phyloP scores from a whole-genome alignment of 768 basidiomycete species.

The Zangia roseola region DNA sequence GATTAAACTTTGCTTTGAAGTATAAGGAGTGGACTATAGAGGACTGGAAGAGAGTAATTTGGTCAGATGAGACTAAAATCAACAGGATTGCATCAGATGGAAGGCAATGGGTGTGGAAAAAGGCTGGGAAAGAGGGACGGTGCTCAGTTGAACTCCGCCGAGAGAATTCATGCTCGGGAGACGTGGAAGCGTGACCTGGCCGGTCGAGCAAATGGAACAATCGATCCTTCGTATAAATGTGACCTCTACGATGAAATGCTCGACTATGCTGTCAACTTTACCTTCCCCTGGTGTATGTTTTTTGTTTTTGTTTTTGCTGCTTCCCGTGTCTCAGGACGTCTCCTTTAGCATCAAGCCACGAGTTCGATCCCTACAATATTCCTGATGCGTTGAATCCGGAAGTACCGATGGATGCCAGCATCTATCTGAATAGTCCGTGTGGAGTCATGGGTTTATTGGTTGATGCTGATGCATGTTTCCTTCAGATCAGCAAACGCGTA shows the following conservation, averaged over 20 bases:
- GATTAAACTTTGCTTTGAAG: too few relatives aligned
- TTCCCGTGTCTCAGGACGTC: too few relatives aligned
- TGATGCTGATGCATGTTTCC: constrained; percentile 26
- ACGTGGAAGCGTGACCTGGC: constrained; percentile 46
- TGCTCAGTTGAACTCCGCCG: constrained; percentile 14
- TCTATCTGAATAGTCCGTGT: constrained; percentile 53
- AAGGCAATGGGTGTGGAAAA: too few relatives aligned
- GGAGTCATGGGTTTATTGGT: constrained; percentile 47
- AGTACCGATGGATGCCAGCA: constrained; percentile 42
- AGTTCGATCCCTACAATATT: constrained; percentile 48
- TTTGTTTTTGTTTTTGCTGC: not conserved
- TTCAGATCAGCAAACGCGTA: constrained; percentile 48
- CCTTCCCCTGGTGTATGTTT: constrained; percentile 52
- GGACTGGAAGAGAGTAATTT: too few relatives aligned
- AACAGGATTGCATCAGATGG: too few relatives aligned
- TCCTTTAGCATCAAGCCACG: not conserved
- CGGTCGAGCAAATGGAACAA: constrained; percentile 50
- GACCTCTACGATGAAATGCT: constrained; percentile 56
- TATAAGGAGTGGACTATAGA: too few relatives aligned
- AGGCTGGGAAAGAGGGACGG: constrained; percentile 15
- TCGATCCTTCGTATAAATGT: constrained; percentile 62
- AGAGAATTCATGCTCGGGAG: constrained; percentile 19
- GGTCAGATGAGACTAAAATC: too few relatives aligned
- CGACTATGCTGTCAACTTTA: constrained; percentile 69
- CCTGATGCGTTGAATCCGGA: constrained; percentile 44